phyloP scores from a whole-genome alignment of 129 eudicot species.

The Lactuca sativa region DNA sequence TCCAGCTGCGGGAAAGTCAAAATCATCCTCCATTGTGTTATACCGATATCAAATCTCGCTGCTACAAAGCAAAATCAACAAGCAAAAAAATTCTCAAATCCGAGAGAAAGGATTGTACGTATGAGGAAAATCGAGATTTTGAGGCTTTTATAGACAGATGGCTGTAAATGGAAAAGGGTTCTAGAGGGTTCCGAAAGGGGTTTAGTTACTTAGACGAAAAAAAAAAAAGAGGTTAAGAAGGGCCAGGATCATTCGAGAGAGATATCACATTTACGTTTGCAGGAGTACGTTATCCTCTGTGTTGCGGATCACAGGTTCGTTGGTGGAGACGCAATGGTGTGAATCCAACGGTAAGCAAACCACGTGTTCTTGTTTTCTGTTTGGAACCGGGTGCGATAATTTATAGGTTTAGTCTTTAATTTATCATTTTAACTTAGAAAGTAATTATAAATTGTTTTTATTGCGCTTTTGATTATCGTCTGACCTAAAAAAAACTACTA shows the following conservation, averaged over 20 bases:
- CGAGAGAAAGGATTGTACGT: background rate
- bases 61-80: background rate
- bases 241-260: constrained; percentile 27
- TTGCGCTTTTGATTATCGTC: no score
- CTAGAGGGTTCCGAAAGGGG: constrained; percentile 28
- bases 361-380: no score
- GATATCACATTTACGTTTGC: constrained; percentile 10
- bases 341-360: constrained; percentile 14
- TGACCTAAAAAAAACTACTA: no score
- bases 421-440: no score
- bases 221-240: background rate
- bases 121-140: background rate
- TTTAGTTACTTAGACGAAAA: background rate
- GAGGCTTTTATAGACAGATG: constrained; percentile 14
- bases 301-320: background rate
- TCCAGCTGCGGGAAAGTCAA: constrained; percentile 53
- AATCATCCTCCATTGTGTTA: constrained; percentile 67
- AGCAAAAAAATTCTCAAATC: background rate
- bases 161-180: constrained; percentile 11
- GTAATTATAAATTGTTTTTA: no score
- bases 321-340: background rate
- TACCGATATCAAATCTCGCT: background rate
- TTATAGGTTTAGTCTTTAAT: no score
- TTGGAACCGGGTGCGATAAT: no score
- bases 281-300: constrained; percentile 5